A percentile compares a stretch with the other conserved stretches of the same genome.
Evolutionary conservation across 2,329 filamentous ascomycete genomes (phyloP).

Genomic region (Fusarium illudens): DNA sequence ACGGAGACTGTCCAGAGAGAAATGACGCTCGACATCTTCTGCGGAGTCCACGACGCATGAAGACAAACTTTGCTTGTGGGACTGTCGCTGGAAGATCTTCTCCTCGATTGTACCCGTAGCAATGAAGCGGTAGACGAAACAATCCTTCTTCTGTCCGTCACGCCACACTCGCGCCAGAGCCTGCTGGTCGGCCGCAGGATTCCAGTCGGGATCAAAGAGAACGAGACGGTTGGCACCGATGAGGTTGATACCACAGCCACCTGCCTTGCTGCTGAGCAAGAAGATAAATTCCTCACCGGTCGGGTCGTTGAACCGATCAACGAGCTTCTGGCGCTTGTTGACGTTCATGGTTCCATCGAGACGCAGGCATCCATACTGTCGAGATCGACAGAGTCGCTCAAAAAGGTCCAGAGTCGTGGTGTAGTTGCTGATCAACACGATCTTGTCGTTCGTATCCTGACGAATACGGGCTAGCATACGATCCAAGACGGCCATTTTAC

Average conservation of each 20-base stretch:
- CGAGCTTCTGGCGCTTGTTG: slow-evolving; percentile 94
- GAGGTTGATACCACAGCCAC: slow-evolving; percentile 94
- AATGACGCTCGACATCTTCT: slow-evolving; percentile 97
- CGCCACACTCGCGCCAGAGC: slow-evolving; percentile 97
- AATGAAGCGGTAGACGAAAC: slow-evolving; percentile 99
- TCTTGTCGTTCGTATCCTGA: slow-evolving; percentile 97
- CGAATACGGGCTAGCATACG: slow-evolving; percentile 96
- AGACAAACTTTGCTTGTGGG: slow-evolving; percentile 95
- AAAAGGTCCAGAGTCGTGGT: slow-evolving; percentile 96
- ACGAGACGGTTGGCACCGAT: slow-evolving; percentile 95
- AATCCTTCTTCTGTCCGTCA: slow-evolving; percentile 99
- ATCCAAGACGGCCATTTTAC: slow-evolving; percentile 98
- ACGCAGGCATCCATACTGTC: slow-evolving; percentile 84
- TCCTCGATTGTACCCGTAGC: slow-evolving; percentile 97
- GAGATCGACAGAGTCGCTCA: slow-evolving; percentile 85
- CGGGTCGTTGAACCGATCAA: slow-evolving; percentile 97
- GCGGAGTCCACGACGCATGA: slow-evolving; percentile 96
- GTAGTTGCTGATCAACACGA: slow-evolving; percentile 98
- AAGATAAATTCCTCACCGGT: slow-evolving; percentile 92
- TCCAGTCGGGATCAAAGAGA: slow-evolving; percentile 97
- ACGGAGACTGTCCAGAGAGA: slow-evolving; percentile 87
- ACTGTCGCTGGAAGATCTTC: slow-evolving; percentile 98
- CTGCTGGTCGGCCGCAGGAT: slow-evolving; percentile 96
- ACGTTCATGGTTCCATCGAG: slow-evolving; percentile 98
- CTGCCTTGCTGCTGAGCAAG: slow-evolving; percentile 94